Base-by-base conservation (phyloP, 495 filamentous ascomycete genomes). In the Podospora pseudoanserina region DNA sequence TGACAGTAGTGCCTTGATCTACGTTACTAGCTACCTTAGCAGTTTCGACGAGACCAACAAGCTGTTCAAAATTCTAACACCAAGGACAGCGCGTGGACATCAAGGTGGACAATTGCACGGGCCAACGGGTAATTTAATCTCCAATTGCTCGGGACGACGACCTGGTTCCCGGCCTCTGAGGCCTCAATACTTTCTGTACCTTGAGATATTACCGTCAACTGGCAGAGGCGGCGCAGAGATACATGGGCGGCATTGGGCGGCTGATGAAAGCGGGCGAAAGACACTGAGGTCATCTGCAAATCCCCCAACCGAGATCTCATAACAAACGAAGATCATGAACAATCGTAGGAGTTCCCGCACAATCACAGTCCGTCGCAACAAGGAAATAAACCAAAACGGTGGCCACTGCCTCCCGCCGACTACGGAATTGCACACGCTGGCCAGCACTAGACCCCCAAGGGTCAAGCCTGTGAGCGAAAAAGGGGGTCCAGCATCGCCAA, bases 311-410 rank as follows among this genome's bases (percentile, higher is more conserved):
- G 55, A 68, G 54, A 49, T 49, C 5, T 11, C 39, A 2, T 16
- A 49, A 44, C 67, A 70, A 67, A 28, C 34, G 53, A 53, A 13
- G 62, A 56, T 65, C 59, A 54, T 67, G 65, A 26, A 71, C 69
- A 71, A 73, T 71, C 66, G 16, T 68, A 68, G 54, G 7, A 13
- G 34, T 67, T 65, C 23, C 23, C 7, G 26, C 7, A 68, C 68
- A 70, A 69, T 67, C 67, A 59, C 63, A 60, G 15, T 59, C 1
- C 49, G 6, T 23, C 15, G 16, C 23, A 61, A 61, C 19, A 61
- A 61, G 28, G 27, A 61, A 32, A 61, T 20, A 4, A 13, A 26
- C 16, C 27, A 61, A 61, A 63, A 63, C 16, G 59, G 59, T 26
- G 59, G 16, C 19, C 6, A 6, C 5, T 32, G 27, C 59, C 39